Conservation (phyloP, 202 grass and related monocot species). For the Zoysia matrella region DNA sequence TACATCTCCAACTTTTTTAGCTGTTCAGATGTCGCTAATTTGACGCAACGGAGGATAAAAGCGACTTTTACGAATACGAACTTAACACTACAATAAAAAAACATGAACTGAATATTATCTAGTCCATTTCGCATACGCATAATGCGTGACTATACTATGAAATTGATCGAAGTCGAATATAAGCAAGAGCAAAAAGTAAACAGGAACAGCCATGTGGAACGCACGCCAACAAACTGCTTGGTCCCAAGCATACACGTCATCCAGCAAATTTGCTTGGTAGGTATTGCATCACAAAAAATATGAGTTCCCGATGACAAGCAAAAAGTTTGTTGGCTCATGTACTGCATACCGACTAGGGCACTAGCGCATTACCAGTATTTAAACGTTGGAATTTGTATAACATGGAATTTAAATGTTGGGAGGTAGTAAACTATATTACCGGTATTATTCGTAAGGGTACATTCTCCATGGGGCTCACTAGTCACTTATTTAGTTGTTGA, state of each 20-base stretch:
- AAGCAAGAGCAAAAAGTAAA: slow-evolving; percentile 22
- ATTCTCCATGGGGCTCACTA: not conserved
- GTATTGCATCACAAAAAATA: slow-evolving; percentile 43
- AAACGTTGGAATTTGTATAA: not conserved
- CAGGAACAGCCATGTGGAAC: slow-evolving; percentile 16
- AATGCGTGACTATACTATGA: slow-evolving; percentile 30
- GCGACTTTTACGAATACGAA: not conserved
- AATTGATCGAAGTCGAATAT: slow-evolving; percentile 25
- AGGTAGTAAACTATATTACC: not conserved
- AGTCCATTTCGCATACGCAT: slow-evolving; percentile 2
- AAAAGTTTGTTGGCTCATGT: slow-evolving; percentile 26
- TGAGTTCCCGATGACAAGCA: slow-evolving; percentile 9
- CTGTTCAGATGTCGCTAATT: slow-evolving; percentile 36
- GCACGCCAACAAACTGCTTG: slow-evolving; percentile 51
- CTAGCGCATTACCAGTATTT: not conserved
- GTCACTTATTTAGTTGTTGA: slow-evolving; percentile 4
- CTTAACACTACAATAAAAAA: not conserved
- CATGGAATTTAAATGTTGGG: not conserved
- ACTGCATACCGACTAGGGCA: not conserved
- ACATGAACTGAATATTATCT: not conserved
- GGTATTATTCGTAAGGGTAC: not conserved
- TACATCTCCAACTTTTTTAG: slow-evolving; percentile 7
- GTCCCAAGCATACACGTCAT: slow-evolving; percentile 43
- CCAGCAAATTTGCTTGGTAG: slow-evolving; percentile 6
- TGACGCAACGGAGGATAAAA: slow-evolving; percentile 17